These are phyloP conservation scores for Plicaturopsis crispa DNA, from an alignment of 768 basidiomycete species.

Conservation along the genomic window DNA sequence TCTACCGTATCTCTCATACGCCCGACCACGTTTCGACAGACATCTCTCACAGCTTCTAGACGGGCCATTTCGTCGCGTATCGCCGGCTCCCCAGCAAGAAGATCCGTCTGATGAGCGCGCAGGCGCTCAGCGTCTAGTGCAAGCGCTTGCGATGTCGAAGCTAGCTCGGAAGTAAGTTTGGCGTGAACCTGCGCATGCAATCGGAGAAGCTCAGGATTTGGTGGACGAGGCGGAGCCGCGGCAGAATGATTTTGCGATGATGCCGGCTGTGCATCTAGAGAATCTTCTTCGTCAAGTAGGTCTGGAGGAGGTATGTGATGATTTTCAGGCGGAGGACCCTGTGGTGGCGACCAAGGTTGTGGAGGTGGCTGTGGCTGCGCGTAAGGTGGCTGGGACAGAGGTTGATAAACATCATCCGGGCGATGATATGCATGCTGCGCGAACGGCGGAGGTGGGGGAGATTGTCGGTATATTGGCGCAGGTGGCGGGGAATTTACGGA, in stretches of 20 bases:
- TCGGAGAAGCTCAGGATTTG: constrained; percentile 82
- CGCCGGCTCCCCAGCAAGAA: constrained; percentile 86
- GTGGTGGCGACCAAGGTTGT: constrained; percentile 15
- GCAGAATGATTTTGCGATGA: constrained; percentile 18
- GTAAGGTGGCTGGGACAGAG: constrained; percentile 9
- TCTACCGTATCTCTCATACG: constrained; percentile 57
- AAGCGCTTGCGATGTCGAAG: constrained; percentile 59
- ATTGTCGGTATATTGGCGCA: not conserved
- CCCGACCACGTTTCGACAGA: constrained; percentile 73
- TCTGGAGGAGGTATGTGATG: constrained; percentile 31
- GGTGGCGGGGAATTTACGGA: not conserved
- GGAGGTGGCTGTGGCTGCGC: constrained; percentile 29
- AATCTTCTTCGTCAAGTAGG: constrained; percentile 63
- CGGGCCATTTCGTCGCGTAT: constrained; percentile 95
- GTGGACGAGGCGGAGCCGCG: constrained; percentile 58
- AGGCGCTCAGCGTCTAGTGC: constrained; percentile 65
- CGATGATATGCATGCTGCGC: not conserved
- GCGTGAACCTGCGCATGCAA: constrained; percentile 73
- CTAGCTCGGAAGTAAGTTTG: constrained; percentile 65
- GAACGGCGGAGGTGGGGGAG: not conserved
- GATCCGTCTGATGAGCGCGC: constrained; percentile 74
- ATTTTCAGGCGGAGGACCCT: constrained; percentile 1
- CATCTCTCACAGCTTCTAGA: constrained; percentile 86
- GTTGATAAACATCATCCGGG: constrained; percentile 4
- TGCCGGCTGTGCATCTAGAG: constrained; percentile 10